Conservation (phyloP, 2,329 filamentous ascomycete species). For the Aspergillus alliaceus region DNA sequence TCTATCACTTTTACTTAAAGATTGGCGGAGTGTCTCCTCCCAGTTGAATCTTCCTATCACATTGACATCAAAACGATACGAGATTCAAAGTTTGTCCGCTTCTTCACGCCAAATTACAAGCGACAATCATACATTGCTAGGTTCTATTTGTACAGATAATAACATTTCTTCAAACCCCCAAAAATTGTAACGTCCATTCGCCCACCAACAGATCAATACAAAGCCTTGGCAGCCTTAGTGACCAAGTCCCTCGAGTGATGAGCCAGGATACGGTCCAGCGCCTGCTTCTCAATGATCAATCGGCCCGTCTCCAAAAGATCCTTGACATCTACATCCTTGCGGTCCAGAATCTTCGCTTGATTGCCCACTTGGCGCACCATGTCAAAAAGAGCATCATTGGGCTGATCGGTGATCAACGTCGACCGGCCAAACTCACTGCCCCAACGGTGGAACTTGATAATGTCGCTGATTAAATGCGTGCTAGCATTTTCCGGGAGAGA, state of each 20-base stretch:
- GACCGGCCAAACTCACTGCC: constrained; percentile 67
- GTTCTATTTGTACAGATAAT: constrained; percentile 35
- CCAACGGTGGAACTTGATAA: constrained; percentile 71
- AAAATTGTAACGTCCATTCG: background rate
- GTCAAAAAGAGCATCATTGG: constrained; percentile 63
- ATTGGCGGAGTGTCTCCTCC: background rate
- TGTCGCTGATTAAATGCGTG: constrained; percentile 62
- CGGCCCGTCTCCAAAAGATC: constrained; percentile 82
- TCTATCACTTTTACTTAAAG: background rate
- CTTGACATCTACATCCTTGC: constrained; percentile 91
- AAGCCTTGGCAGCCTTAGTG: constrained; percentile 33
- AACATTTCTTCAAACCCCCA: background rate
- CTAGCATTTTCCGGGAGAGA: constrained; percentile 54
- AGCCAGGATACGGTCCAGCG: constrained; percentile 72
- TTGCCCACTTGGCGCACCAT: constrained; percentile 64
- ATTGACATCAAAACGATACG: background rate
- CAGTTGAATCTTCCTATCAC: background rate
- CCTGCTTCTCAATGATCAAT: constrained; percentile 80
- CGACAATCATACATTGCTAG: constrained; percentile 16
- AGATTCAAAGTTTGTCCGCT: background rate
- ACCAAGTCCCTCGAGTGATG: constrained; percentile 56
- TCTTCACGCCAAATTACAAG: background rate
- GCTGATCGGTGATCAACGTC: constrained; percentile 68
- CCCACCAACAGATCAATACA: constrained; percentile 23
- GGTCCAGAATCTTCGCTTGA: constrained; percentile 68